Percentiles rank a stretch among this genome's conserved stretches.
Evolutionary conservation across 805 yeast species (phyloP).

Genomic region (Candida coquimbonensis): DNA sequence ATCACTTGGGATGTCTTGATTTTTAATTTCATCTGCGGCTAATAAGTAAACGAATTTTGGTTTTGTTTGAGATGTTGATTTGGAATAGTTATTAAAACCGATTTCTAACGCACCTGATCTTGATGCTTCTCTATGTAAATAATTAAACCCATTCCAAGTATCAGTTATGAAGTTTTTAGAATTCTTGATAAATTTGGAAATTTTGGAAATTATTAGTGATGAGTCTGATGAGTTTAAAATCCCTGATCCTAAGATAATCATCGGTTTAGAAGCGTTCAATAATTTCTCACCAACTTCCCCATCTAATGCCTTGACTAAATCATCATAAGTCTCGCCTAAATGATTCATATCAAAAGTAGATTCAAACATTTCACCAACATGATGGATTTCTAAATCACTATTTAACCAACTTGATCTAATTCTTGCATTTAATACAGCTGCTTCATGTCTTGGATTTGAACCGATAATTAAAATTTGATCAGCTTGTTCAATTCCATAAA

Average conservation of each 20-base stretch:
- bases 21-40: slow-evolving; percentile 76
- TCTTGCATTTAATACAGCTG: slow-evolving; percentile 80
- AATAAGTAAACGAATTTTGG: slow-evolving; percentile 75
- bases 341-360: slow-evolving; percentile 64
- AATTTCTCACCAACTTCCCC: slow-evolving; percentile 69
- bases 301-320: slow-evolving; percentile 49
- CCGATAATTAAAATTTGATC: slow-evolving; percentile 78
- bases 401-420: slow-evolving; percentile 77
- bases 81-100: slow-evolving; percentile 51
- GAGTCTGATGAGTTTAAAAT: slow-evolving; percentile 65
- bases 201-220: slow-evolving; percentile 46
- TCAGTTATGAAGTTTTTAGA: slow-evolving; percentile 50
- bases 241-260: slow-evolving; percentile 77
- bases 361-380: slow-evolving; percentile 71
- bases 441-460: slow-evolving; percentile 85
- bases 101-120: slow-evolving; percentile 81
- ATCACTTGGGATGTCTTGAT: slow-evolving; percentile 67
- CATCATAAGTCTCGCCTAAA: slow-evolving; percentile 54
- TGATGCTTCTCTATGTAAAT: slow-evolving; percentile 82
- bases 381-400: slow-evolving; percentile 57
- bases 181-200: slow-evolving; percentile 56
- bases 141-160: slow-evolving; percentile 77
- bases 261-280: slow-evolving; percentile 60
- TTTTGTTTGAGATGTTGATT: slow-evolving; percentile 33
- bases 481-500: slow-evolving; percentile 75